Base-by-base conservation (phyloP, 1,139 yeast genomes). In the Hansenula lynferdii region DNA sequence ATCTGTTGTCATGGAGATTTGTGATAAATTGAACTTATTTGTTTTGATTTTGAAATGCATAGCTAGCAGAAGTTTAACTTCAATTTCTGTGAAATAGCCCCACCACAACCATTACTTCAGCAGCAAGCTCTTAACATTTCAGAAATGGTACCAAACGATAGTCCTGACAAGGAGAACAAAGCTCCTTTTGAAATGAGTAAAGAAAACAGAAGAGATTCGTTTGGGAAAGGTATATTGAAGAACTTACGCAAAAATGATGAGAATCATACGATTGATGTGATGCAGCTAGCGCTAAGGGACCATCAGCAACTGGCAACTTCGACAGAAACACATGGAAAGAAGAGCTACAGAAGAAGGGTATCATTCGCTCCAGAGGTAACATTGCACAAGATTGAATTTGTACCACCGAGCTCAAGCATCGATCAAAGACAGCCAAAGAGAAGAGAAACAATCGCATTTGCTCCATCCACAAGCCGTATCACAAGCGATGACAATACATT, bases 281-380 rank as follows among this genome's bases (percentile, higher is more conserved):
- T 55, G 35, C 59, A 60, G 1, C 42, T 50, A 2, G 53, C 50
- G 0, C 37, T 50, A 2, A 38, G 48, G 20, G 53, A 49, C 19
- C 20, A 18, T n/a, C 30, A 28, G 9, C 45, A 47, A 28, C 42
- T 37, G 11, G 28, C 17, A 8, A 19, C 28, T 8, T 14, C 42
- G 1, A 42, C 18, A 28, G 34, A 40, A 24, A 42, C 34, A 9
- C 39, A 36, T 11, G 42, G 44, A 10, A 38, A 45, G 31, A 38
- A 47, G 12, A 43, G 36, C 35, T 35, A 55, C 44, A 44, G 60
- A 47, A 62, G 89, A 48, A 59, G 89, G 27, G 89, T 82, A 0
- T 80, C 86, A 1, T 82, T 82, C 64, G 86, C 87, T 2, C 86
- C 86, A 2, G 89, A 81, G 50, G 89, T 81, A 0, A 81, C 87